Conservation (phyloP, 371 early-diverging fungal genomes). For the Actinomucor elegans region DNA sequence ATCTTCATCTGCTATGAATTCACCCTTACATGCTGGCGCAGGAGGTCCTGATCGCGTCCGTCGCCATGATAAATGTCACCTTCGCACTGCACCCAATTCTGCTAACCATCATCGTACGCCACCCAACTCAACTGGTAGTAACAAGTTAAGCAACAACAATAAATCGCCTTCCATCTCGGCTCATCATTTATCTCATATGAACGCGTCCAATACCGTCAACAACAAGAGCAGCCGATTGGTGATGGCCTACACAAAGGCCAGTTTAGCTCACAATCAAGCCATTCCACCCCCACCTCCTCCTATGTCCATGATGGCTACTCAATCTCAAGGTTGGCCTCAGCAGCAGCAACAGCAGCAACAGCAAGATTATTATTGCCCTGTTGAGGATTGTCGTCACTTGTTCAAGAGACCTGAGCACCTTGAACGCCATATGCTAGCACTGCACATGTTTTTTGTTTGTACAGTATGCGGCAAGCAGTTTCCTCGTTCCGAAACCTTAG, state of each 20-base stretch:
- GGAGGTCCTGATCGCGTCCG: conserved; percentile 35
- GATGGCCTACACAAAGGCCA: conserved; percentile 37
- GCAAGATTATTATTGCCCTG: conserved; percentile 41
- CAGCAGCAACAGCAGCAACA: background rate
- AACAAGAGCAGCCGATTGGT: conserved; percentile 28
- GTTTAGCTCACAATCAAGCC: conserved; percentile 15
- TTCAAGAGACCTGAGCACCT: conserved; percentile 83
- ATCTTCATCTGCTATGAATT: conserved; percentile 19
- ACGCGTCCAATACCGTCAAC: background rate
- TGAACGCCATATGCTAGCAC: conserved; percentile 77
- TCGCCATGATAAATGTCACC: conserved; percentile 30
- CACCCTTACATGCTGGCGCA: conserved; percentile 5
- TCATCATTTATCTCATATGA: background rate
- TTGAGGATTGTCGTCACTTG: conserved; percentile 45
- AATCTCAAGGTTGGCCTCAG: background rate
- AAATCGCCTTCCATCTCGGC: background rate
- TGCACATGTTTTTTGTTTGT: conserved; percentile 51
- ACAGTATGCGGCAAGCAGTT: conserved; percentile 22
- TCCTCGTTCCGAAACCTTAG: conserved; percentile 10
- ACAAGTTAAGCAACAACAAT: no score
- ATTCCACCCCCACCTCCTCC: conserved; percentile 2
- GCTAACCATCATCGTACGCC: no score
- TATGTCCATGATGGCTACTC: conserved; percentile 1
- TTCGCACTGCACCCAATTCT: conserved; percentile 16
- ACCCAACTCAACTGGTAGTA: background rate